Percentiles rank a stretch among this genome's conserved stretches.
phyloP scores from a whole-genome alignment of 345 rosid genomes.

The Gossypium arboreum region DNA sequence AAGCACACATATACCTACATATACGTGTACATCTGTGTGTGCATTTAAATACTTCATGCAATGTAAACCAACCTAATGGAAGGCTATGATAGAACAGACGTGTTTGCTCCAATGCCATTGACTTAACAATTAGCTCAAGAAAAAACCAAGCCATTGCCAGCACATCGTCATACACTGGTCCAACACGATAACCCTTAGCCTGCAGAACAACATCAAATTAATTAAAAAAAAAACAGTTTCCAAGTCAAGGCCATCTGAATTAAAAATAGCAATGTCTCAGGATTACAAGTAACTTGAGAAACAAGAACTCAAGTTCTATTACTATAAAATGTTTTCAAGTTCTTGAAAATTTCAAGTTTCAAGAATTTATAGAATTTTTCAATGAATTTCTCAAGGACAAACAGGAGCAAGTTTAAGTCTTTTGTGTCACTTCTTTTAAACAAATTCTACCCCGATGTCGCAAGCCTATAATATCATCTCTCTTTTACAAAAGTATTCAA shows the following conservation, averaged over 20 bases:
- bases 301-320: not conserved
- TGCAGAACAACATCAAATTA: conserved; percentile 33
- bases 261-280: not conserved
- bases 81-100: conserved; percentile 80
- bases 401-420: not conserved
- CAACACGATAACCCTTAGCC: conserved; percentile 99
- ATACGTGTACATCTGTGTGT: not conserved
- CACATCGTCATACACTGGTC: conserved; percentile 98
- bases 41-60: not conserved
- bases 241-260: conserved; percentile 12
- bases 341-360: not conserved
- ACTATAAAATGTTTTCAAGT: not conserved
- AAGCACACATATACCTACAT: not conserved
- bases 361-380: not conserved
- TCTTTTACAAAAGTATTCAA: not conserved
- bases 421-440: not conserved
- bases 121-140: conserved; percentile 95
- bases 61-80: conserved; percentile 62
- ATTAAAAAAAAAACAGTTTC: conserved; percentile 8
- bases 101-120: conserved; percentile 97
- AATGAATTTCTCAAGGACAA: conserved; percentile 1
- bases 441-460: not conserved
- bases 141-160: conserved; percentile 99
- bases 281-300: not conserved
- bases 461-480: not conserved